Base-by-base conservation (phyloP, 2,329 filamentous ascomycete species). In the Aciculosporium take region DNA sequence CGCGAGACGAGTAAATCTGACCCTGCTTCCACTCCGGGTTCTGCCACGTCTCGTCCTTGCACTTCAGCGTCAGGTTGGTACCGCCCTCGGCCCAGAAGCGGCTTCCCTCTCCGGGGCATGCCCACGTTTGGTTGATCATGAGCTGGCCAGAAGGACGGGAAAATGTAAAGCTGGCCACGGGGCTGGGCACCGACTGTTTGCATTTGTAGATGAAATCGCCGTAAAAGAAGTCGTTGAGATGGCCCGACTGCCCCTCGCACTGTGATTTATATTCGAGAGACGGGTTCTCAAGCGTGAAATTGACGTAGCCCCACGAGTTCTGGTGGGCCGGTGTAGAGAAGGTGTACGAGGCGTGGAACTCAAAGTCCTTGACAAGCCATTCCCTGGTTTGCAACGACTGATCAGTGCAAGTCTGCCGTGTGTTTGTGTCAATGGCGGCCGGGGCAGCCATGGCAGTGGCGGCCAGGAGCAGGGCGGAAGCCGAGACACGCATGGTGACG, bases 251-350 rank as follows among this genome's bases (percentile, higher is more conserved):
- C 34, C 57, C 66, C 23, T 46, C 47, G 63, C 71, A 74, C 27
- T 40, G 39, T 34, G 59, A 53, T 18, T 47, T 49, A 46, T 62
- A 59, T 30, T 55, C 47, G 29, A 69, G 49, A 25, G 59, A 66
- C 12, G 63, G 57, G 61, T 71, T 72, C 41, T 54, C 50, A n/a
- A 73, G 56, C 46, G 64, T 67, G 58, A 74, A 74, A 52, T 57
- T 59, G 46, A 67, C 62, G 44, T 61, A 59, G 37, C 69, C 70
- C 54, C 55, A 62, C 2, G 62, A 62, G 52, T 65, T 67, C 47
- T 72, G 67, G 56, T 74, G 70, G 3, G 69, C 58, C 0, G 70
- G 69, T 2, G 67, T 72, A 13, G 59, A 60, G 59, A 71, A 72
- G 51, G 58, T 54, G 53, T 66, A 69, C 9, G 57, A 62, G n/a